phyloP scores from a whole-genome alignment of 2,329 filamentous ascomycete species.

The Ascochyta clinopodiicola region DNA sequence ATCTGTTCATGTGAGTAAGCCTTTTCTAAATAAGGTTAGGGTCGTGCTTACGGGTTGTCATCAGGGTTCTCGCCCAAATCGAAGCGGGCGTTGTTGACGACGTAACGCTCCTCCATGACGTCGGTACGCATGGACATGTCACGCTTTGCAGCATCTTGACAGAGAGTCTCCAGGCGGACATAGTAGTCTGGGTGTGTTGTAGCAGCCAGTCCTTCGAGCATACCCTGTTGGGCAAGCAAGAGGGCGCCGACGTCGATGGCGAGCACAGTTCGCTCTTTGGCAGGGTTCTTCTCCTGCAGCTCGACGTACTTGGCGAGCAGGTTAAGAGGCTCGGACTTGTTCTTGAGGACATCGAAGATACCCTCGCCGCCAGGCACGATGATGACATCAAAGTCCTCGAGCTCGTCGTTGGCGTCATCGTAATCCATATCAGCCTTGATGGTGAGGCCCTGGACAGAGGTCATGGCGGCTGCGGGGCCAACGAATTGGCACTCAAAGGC shows the following conservation, averaged over 20 bases:
- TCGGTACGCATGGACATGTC: constrained; percentile 79
- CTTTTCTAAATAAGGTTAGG: neutral
- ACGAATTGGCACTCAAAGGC: constrained; percentile 62
- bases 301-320: constrained; percentile 80
- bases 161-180: constrained; percentile 81
- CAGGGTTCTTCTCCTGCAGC: constrained; percentile 78
- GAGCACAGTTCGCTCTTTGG: constrained; percentile 80
- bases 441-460: constrained; percentile 68
- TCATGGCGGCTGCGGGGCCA: constrained; percentile 55
- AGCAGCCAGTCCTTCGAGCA: constrained; percentile 78
- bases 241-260: constrained; percentile 81
- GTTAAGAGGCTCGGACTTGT: constrained; percentile 65
- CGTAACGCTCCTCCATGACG: constrained; percentile 83
- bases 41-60: constrained; percentile 62
- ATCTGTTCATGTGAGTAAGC: constrained; percentile 66
- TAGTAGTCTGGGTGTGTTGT: constrained; percentile 84
- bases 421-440: constrained; percentile 77
- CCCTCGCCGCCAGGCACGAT: constrained; percentile 76
- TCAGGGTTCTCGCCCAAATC: constrained; percentile 79
- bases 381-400: constrained; percentile 80
- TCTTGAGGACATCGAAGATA: constrained; percentile 67
- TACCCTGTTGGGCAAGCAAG: constrained; percentile 76
- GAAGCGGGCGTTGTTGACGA: constrained; percentile 90
- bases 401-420: constrained; percentile 76
- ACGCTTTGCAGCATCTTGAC: constrained; percentile 73